Evolutionary conservation across 2,329 filamentous ascomycete genomes (phyloP).

Genomic region (Penicillium glabrum): DNA sequence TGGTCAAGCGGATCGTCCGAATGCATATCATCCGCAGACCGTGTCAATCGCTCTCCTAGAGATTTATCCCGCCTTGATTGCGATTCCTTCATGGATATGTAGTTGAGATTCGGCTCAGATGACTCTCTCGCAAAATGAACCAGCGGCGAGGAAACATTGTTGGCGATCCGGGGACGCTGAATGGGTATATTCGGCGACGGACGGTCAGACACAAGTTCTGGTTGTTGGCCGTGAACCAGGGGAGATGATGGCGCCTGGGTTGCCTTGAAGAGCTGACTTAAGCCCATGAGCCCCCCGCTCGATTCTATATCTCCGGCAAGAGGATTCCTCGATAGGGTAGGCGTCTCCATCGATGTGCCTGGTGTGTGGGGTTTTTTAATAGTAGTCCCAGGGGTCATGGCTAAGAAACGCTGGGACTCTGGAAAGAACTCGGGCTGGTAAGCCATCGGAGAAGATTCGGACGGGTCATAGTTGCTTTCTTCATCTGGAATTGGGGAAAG

Average conservation of each 20-base stretch:
- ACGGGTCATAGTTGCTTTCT: constrained; percentile 31
- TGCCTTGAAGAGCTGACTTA: constrained; percentile 50
- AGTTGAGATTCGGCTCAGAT: constrained; percentile 43
- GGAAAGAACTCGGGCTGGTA: constrained; percentile 44
- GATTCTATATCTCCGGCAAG: constrained; percentile 37
- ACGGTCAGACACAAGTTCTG: constrained; percentile 45
- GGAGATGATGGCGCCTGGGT: constrained; percentile 51
- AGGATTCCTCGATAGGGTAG: constrained; percentile 44
- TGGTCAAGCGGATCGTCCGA: constrained; percentile 39
- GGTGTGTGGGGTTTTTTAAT: constrained; percentile 35
- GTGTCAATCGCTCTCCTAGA: constrained; percentile 31
- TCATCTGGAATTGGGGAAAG: constrained; percentile 53
- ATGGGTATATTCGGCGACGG: constrained; percentile 51
- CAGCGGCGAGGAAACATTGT: constrained; percentile 40
- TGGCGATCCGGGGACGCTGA: constrained; percentile 35
- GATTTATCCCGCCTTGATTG: constrained; percentile 42
- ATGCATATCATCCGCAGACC: constrained; percentile 36
- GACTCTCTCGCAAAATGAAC: constrained; percentile 35
- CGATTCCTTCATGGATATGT: constrained; percentile 49
- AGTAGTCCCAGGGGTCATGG: constrained; percentile 41
- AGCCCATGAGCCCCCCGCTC: constrained; percentile 41
- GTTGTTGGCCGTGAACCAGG: constrained; percentile 34
- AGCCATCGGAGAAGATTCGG: constrained; percentile 38
- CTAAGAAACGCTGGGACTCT: constrained; percentile 48
- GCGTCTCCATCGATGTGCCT: constrained; percentile 34